These are phyloP conservation scores for Mycena albidolilacea DNA, from an alignment of 768 basidiomycete genomes.

Conservation along the genomic window DNA sequence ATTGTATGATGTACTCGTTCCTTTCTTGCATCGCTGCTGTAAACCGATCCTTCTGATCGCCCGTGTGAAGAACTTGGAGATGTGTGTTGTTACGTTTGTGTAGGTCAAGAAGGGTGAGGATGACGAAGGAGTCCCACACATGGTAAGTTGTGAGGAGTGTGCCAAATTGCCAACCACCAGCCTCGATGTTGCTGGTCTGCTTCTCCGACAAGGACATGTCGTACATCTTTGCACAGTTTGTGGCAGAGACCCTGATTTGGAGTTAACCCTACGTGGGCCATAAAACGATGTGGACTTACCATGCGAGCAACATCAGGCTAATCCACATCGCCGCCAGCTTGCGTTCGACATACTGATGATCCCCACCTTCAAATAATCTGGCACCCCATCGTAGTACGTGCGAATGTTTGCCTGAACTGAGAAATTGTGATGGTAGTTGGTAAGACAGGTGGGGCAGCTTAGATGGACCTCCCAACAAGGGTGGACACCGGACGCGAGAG, in stretches of 20 bases:
- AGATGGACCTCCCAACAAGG: constrained; percentile 44
- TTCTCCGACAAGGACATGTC: constrained; percentile 33
- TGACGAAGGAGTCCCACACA: constrained; percentile 36
- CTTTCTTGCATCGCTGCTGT: constrained; percentile 14
- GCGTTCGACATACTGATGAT: constrained; percentile 46
- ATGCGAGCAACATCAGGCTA: constrained; percentile 42
- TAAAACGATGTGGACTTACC: constrained; percentile 25
- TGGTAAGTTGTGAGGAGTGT: constrained; percentile 39
- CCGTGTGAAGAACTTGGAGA: constrained; percentile 29
- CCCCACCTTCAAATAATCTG: constrained; percentile 43
- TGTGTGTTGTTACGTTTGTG: constrained; percentile 3
- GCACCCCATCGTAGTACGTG: constrained; percentile 42
- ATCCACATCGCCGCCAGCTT: constrained; percentile 37
- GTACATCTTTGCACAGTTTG: constrained; percentile 38
- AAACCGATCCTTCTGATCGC: constrained; percentile 14
- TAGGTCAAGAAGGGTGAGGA: constrained; percentile 46
- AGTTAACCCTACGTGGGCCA: neutral
- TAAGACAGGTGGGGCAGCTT: constrained; percentile 38
- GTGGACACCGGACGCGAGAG: constrained; percentile 25
- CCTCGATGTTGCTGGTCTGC: constrained; percentile 15
- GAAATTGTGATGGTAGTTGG: constrained; percentile 43
- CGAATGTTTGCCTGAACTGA: constrained; percentile 32
- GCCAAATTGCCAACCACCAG: constrained; percentile 42
- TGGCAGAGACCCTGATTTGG: constrained; percentile 36
- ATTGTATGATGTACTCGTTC: neutral